Evolutionary conservation across 202 grass and related monocot species (phyloP).

Genomic region (Zizania palustris): DNA sequence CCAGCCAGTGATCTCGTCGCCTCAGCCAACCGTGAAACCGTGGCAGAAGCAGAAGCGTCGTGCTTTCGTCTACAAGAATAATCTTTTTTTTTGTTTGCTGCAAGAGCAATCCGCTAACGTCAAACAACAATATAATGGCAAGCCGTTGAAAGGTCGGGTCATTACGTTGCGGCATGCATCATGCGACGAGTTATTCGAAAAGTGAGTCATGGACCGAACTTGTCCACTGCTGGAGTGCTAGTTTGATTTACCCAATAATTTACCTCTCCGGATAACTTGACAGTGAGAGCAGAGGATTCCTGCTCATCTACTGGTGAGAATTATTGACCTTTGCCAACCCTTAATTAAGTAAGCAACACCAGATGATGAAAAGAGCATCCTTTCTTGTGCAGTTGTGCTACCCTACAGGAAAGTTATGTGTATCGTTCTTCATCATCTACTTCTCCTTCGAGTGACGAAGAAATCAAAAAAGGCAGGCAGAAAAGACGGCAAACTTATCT

Average conservation of each 20-base stretch:
- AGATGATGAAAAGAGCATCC: no score
- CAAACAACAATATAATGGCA: neutral
- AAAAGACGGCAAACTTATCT: neutral
- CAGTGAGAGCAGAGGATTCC: constrained; percentile 20
- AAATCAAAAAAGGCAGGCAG: neutral
- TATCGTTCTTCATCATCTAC: constrained; percentile 6
- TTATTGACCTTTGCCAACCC: no score
- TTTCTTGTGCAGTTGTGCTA: no score
- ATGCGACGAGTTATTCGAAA: constrained; percentile 14
- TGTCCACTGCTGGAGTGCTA: neutral
- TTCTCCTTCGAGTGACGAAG: neutral
- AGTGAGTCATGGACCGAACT: constrained; percentile 21
- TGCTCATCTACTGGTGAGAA: neutral
- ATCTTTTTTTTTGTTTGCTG: neutral
- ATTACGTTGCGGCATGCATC: neutral
- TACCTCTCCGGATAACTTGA: neutral
- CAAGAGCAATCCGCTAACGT: neutral
- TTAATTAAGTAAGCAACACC: no score
- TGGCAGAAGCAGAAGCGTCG: neutral
- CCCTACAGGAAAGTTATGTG: neutral
- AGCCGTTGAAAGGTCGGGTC: neutral
- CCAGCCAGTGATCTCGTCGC: no score
- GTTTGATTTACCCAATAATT: neutral
- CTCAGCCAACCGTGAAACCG: no score
- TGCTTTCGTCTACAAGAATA: neutral